A percentile compares a stretch with the other conserved stretches of the same genome.
Evolutionary conservation across 2,329 filamentous ascomycete species (phyloP).

Genomic region (Arthrobotrys megalospora): DNA sequence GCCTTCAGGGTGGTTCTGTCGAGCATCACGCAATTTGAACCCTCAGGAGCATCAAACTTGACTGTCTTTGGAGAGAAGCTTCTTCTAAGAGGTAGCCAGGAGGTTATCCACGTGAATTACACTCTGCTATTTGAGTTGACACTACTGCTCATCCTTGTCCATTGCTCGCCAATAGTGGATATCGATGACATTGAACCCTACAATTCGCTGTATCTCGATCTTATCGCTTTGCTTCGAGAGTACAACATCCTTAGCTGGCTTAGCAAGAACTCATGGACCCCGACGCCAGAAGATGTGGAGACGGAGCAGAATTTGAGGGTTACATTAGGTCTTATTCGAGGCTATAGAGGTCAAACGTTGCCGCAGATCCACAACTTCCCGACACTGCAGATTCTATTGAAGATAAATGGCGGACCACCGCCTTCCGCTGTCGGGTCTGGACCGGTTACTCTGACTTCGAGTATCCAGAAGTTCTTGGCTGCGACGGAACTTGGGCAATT

Average conservation of each 20-base stretch:
- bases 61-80: constrained; percentile 84
- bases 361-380: constrained; percentile 62
- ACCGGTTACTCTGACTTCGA: constrained; percentile 65
- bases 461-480: constrained; percentile 67
- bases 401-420: constrained; percentile 74
- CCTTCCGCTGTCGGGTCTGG: constrained; percentile 74
- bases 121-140: constrained; percentile 85
- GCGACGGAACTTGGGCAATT: constrained; percentile 61
- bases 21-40: constrained; percentile 47
- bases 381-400: constrained; percentile 67
- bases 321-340: constrained; percentile 60
- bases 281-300: constrained; percentile 66
- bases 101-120: constrained; percentile 81
- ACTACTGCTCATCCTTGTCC: constrained; percentile 74
- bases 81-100: constrained; percentile 82
- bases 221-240: constrained; percentile 80
- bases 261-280: constrained; percentile 72
- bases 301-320: constrained; percentile 60
- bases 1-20: constrained; percentile 41
- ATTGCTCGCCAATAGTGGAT: constrained; percentile 82
- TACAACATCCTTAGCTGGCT: constrained; percentile 83
- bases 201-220: constrained; percentile 76
- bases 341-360: constrained; percentile 13
- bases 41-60: constrained; percentile 70
- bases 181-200: constrained; percentile 75